Base-by-base conservation (phyloP, 192 early-diverging fungal species). In the Coemansia sp. region DNA sequence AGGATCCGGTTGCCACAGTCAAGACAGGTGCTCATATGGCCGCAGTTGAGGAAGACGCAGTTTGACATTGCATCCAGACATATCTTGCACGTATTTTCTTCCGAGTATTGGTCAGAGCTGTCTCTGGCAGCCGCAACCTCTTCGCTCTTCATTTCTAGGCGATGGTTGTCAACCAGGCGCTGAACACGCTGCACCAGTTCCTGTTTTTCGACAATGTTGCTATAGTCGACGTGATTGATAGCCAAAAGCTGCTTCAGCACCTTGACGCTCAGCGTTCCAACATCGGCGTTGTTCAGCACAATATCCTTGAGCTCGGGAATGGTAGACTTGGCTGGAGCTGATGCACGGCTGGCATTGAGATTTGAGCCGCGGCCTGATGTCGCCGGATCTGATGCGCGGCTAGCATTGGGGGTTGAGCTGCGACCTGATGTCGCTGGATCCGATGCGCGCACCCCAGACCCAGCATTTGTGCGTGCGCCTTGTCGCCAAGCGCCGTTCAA, bases 31-130 rank as follows among this genome's bases (percentile, higher is more conserved):
- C 86, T 85, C 87, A 92, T 86, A 70, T 94, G 92, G 34, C 91
- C 90, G 63, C 92, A 94, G 66, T 92, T 87, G 47, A 93, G 72
- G 69, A 93, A 88, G 5, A 93, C 90, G 71, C 88, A 88, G 80
- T 94, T 94, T 55, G 89, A 82, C 17, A 82, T 76, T 11, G 83
- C 84, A 68, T 92, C 91, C 74, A 85, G 91, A 65, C 92, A 94
- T 25, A 94, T 90, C 66, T 87, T 87, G 80, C 92, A 93, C 28
- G 89, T 51, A n/a, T 81, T 73, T 38, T 91, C 86, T 28, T 92
- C 91, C 66, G 60, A 56, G 4, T 58, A 25, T 23, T 38, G 11
- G 40, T 25, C 50, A 67, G 49, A 31, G 26, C 52, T 24, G 23
- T 25, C 56, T 8, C 51, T 63, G 14, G 70, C 66, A 18, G 66